Conservation (phyloP, 2,329 filamentous ascomycete genomes). For the Talaromyces piceae region DNA sequence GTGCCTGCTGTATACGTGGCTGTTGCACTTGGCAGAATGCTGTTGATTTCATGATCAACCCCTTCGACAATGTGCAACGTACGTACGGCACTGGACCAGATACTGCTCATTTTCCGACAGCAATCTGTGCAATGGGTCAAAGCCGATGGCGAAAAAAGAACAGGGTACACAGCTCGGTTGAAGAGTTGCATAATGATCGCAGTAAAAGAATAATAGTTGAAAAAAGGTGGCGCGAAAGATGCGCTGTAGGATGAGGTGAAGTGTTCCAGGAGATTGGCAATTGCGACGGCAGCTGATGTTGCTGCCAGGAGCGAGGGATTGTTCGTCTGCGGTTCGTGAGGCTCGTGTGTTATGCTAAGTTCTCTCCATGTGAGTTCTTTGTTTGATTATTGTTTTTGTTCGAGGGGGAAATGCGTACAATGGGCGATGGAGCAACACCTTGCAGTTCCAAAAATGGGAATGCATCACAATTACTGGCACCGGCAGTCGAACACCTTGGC, state of each 20-base stretch:
- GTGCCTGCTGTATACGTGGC: background rate
- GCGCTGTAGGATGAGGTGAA: slow-evolving; percentile 12
- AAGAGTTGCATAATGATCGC: slow-evolving; percentile 12
- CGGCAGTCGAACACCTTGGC: slow-evolving; percentile 1
- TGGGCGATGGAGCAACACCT: slow-evolving; percentile 7
- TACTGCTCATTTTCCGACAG: slow-evolving; percentile 11
- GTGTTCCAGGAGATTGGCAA: slow-evolving; percentile 7
- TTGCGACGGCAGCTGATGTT: slow-evolving; percentile 3
- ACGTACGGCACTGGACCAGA: slow-evolving; percentile 11
- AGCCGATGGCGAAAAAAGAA: slow-evolving; percentile 11
- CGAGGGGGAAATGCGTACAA: slow-evolving; percentile 2
- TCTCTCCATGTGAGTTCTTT: background rate
- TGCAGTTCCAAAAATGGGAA: slow-evolving; percentile 9
- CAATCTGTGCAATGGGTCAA: slow-evolving; percentile 11
- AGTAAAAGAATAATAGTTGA: slow-evolving; percentile 12
- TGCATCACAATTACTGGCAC: slow-evolving; percentile 6
- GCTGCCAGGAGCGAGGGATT: slow-evolving; percentile 6
- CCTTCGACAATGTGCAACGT: slow-evolving; percentile 11
- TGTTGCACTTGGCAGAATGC: slow-evolving; percentile 1
- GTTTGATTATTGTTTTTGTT: background rate
- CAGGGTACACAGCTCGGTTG: slow-evolving; percentile 9
- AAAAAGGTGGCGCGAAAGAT: slow-evolving; percentile 8
- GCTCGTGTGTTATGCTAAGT: background rate
- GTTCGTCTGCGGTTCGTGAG: background rate
- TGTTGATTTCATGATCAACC: slow-evolving; percentile 10